Percentiles rank a stretch among this genome's conserved stretches.
These are phyloP conservation scores for Teratosphaeria viscida DNA, from an alignment of 2,329 filamentous ascomycete species.

Conservation along the genomic window DNA sequence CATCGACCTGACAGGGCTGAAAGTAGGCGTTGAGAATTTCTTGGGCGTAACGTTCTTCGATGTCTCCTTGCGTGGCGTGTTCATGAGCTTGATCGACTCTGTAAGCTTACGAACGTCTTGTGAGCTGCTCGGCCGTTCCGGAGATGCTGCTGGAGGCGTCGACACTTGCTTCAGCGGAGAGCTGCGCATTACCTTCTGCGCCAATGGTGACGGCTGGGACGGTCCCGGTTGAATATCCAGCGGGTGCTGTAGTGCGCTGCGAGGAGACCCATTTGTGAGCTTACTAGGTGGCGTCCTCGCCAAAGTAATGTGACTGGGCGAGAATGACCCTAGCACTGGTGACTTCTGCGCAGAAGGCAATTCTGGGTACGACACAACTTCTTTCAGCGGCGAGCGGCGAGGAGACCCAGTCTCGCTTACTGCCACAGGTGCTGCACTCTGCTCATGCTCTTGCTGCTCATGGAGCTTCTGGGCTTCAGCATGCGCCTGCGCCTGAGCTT, in stretches of 20 bases:
- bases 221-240: constrained; percentile 12
- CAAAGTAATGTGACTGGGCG: constrained; percentile 8
- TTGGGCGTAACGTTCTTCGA: constrained; percentile 30
- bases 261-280: constrained; percentile 1
- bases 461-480: background rate
- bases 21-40: constrained; percentile 27
- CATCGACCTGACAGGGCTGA: constrained; percentile 31
- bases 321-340: background rate
- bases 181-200: constrained; percentile 18
- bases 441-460: background rate
- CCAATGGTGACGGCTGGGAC: constrained; percentile 16
- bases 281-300: constrained; percentile 10
- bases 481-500: background rate
- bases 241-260: constrained; percentile 5
- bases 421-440: background rate
- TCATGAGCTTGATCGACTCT: constrained; percentile 38
- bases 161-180: constrained; percentile 1
- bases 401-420: background rate
- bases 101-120: constrained; percentile 19
- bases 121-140: constrained; percentile 7
- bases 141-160: constrained; percentile 3
- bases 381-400: constrained; percentile 7
- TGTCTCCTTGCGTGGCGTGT: constrained; percentile 39
- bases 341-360: constrained; percentile 9
- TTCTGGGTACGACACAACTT: constrained; percentile 12